Evolutionary conservation across 352 stramenopile genomes (phyloP).

Genomic region (Globisporangium camurandrum): DNA sequence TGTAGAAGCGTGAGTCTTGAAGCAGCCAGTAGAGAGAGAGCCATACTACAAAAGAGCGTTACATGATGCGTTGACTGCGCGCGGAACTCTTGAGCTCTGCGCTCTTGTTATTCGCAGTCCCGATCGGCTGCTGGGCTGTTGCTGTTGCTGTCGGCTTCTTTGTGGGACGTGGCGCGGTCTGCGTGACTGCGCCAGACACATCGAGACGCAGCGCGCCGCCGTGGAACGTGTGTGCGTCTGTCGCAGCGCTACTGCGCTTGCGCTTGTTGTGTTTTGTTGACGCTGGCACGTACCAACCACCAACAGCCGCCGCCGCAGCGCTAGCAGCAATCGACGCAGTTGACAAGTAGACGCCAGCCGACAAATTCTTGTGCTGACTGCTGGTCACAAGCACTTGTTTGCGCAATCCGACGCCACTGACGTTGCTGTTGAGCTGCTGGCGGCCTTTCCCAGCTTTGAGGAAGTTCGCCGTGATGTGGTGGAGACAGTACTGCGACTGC

Average conservation of each 20-base stretch:
- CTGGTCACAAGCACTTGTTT: constrained; percentile 52
- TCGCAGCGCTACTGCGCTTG: constrained; percentile 32
- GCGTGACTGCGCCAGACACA: constrained; percentile 32
- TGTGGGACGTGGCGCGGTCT: constrained; percentile 14
- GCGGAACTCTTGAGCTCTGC: constrained; percentile 6
- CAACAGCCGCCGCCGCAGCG: constrained; percentile 1
- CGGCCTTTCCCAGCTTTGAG: constrained; percentile 58
- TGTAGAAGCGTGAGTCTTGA: constrained; percentile 1
- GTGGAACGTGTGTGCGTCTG: constrained; percentile 22
- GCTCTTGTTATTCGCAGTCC: not conserved
- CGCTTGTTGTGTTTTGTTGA: constrained; percentile 29
- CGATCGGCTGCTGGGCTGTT: not conserved
- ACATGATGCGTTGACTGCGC: constrained; percentile 37
- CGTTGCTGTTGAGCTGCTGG: constrained; percentile 70
- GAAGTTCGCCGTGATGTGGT: constrained; percentile 71
- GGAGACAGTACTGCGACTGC: constrained; percentile 67
- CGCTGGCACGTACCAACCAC: constrained; percentile 12
- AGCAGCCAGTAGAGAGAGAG: not conserved
- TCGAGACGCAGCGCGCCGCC: constrained; percentile 46
- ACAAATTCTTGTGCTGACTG: constrained; percentile 66
- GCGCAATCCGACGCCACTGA: constrained; percentile 52
- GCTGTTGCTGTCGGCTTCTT: not conserved
- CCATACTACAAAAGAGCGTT: constrained; percentile 8
- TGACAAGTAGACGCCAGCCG: constrained; percentile 63
- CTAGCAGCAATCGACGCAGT: constrained; percentile 9